Base-by-base conservation (phyloP, 129 eudicot species). In the Ambrosia trifida region DNA sequence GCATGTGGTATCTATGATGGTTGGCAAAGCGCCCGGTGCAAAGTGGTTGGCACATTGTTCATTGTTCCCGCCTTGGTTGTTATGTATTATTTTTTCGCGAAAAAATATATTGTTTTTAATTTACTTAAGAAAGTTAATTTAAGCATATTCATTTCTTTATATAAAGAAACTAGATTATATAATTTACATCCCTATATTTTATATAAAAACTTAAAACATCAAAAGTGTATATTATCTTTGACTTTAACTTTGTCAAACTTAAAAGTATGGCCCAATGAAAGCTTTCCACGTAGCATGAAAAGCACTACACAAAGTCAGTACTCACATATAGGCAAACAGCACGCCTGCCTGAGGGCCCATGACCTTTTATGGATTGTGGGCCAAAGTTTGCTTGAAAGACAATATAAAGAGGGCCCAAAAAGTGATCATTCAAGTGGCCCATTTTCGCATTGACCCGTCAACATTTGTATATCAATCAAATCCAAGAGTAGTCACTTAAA, bases 261-360 rank as follows among this genome's bases (percentile, higher is more conserved):
- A 47, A 14, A 13, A 47, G 6, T 47, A 28, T 52, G 11, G 4
- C 59, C 59, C 59, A 52, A 52, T 18, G 59, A 18, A 52, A 52
- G 7, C 10, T 52, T 52, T 3, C 59, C 59, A 52, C 59, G 59
- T 52, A 18, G 59, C 59, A 52, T 52, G 59, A 52, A 52, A 52
- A 52, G 59, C 59, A 19, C 32, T 4, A 52, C 59, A 52, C 58
- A 51, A n/a, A 51, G 58, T 51, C 58, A 24, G 1, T 24, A 24
- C 28, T 24, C 28, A 51, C 57, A 18, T 50, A 50, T 17, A 52
- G 58, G 58, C 5, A 52, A 17, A 52, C 58, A 52, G 58, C 58
- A 18, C 32, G 59, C 59, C 20, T 52, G 59, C 59, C 20, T 52
- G 7, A 24, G 30, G 43, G 43, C 9, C 31, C 59, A 6, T 7